phyloP scores from a whole-genome alignment of 768 basidiomycete genomes.

The Rossbeevera mucosa region DNA sequence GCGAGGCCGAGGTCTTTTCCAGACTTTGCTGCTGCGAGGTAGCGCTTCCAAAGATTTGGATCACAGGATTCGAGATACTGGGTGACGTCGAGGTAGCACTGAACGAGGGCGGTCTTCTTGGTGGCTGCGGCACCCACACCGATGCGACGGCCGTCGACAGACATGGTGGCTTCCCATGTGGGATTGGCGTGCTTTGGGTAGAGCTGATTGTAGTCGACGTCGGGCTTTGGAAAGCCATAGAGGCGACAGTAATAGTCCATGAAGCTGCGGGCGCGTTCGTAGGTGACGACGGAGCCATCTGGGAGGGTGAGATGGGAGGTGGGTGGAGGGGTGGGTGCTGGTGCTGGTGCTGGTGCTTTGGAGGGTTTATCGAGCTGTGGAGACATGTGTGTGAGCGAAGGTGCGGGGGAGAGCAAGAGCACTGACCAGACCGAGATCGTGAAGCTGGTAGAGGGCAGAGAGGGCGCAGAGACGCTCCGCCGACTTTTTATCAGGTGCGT shows the following conservation, averaged over 20 bases:
- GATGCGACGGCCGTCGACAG: conserved; percentile 72
- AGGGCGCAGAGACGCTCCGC: conserved; percentile 75
- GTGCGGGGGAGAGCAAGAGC: not conserved
- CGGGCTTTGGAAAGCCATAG: conserved; percentile 70
- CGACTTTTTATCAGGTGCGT: conserved; percentile 52
- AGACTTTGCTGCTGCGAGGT: conserved; percentile 52
- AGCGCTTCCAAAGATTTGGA: conserved; percentile 71
- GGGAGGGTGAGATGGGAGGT: conserved; percentile 40
- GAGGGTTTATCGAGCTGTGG: conserved; percentile 29
- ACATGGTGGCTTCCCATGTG: conserved; percentile 70
- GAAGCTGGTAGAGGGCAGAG: conserved; percentile 68
- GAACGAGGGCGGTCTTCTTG: conserved; percentile 69
- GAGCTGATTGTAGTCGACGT: conserved; percentile 50
- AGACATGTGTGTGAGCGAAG: conserved; percentile 1
- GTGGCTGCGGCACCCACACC: conserved; percentile 65
- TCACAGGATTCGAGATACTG: conserved; percentile 87
- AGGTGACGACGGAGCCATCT: conserved; percentile 58
- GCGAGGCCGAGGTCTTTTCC: conserved; percentile 70
- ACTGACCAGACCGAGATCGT: conserved; percentile 60
- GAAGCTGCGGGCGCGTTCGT: conserved; percentile 77
- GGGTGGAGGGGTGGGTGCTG: conserved; percentile 1
- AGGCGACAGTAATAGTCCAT: conserved; percentile 93
- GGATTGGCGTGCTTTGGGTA: conserved; percentile 20
- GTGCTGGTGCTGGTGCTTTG: conserved; percentile 8
- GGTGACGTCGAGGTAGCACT: conserved; percentile 83